Evolutionary conservation across 2,329 filamentous ascomycete species (phyloP), one percentile per base, ranked within the genome.

Genomic region (Aspergillus terreus): DNA sequence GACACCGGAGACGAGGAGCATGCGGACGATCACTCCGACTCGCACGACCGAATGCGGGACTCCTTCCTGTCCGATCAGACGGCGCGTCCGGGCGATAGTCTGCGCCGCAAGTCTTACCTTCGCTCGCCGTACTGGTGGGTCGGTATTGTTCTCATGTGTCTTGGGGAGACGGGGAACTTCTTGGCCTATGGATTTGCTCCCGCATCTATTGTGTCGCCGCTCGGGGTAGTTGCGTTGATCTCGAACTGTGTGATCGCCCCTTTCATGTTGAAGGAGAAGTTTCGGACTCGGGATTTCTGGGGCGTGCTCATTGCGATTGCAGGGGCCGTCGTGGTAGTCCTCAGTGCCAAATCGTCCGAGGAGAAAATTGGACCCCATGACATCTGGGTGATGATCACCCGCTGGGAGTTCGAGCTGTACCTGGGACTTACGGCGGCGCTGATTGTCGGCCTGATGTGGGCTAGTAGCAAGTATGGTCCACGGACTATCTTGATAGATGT

Each of bases 201-300:
- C 3, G 94, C 94, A 6, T 97, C 94, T 12, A 96, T 99, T 63
- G 94, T 99, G 40, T 96, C 92, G 32, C 94, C 94, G 0, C 78
- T 99, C 5, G 94, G 94, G 9, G 94, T 99, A n/a, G 94, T 99
- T 11, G 94, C 94, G 2, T 78, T 99, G 56, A 86, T 99, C 43
- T 96, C 92, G 42, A 99, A 99, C 73, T 99, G 94, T 71, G 83
- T 99, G 54, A 96, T 99, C 67, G 94, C 94, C 2, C 94, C 94
- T 0, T 85, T 94, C 56, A 85, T 99, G 78, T 86, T 99, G 59
- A 92, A 96, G 66, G 94, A 99, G 73, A 80, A 79, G 46, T 96
- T 99, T 65, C 86, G 94, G 32, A 80, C 79, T 60, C 83, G 90
- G 46, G 94, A 99, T 71, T 87, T 91, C 44, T 84, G 89, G 75